Evolutionary conservation across 2,329 filamentous ascomycete genomes (phyloP).

Genomic region (Cytospora paraplurivora): DNA sequence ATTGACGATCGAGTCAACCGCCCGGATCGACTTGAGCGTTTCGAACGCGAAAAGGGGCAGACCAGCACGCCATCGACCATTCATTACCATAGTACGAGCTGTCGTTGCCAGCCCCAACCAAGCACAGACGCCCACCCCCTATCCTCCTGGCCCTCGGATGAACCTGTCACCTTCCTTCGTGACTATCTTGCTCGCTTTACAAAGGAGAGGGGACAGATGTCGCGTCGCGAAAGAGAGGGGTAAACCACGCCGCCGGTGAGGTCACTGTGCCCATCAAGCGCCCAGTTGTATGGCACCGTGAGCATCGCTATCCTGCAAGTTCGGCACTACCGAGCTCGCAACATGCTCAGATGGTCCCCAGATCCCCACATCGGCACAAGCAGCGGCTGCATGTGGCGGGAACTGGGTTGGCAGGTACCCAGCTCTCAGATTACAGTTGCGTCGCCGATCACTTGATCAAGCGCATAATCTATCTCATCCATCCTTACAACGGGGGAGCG

Average conservation of each 20-base stretch:
- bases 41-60: background rate
- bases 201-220: background rate
- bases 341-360: background rate
- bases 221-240: background rate
- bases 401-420: background rate
- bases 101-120: background rate
- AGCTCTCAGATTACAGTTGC: background rate
- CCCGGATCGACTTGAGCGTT: background rate
- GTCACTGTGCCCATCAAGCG: background rate
- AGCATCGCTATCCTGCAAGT: background rate
- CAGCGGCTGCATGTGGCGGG: slow-evolving; percentile 2
- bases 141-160: background rate
- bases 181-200: too few species aligned
- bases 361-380: background rate
- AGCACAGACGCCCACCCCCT: background rate
- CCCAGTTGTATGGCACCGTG: background rate
- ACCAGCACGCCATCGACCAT: background rate
- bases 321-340: background rate
- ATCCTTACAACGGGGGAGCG: background rate
- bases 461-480: background rate
- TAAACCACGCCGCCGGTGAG: background rate
- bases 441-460: background rate
- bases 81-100: background rate
- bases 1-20: background rate
- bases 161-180: background rate